phyloP scores from a whole-genome alignment of 2,329 filamentous ascomycete genomes.

The Sporothrix pseudoabietina region DNA sequence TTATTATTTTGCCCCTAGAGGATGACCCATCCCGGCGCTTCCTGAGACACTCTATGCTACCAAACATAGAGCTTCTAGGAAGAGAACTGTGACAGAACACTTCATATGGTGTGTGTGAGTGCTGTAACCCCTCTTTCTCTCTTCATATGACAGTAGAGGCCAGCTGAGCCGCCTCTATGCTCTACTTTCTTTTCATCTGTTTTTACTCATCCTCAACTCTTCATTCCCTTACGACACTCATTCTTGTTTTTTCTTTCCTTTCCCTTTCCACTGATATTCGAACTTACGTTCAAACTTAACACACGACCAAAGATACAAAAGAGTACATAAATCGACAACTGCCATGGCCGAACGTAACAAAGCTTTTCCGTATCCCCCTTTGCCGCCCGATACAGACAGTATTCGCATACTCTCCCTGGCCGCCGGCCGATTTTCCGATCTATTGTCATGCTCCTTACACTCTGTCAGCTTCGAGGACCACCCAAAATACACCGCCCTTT shows the following conservation, averaged over 20 bases:
- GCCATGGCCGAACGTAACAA: conserved; percentile 1
- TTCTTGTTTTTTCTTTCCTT: neutral
- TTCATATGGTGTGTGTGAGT: neutral
- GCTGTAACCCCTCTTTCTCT: neutral
- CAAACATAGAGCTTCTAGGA: neutral
- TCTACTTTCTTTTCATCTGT: neutral
- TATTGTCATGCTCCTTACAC: neutral
- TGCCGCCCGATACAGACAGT: neutral
- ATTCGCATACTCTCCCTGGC: neutral
- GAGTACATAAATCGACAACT: neutral
- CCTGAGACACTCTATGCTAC: neutral
- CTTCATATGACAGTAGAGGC: neutral
- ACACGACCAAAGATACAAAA: too few species aligned
- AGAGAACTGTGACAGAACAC: neutral
- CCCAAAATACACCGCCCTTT: neutral
- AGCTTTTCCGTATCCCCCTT: neutral
- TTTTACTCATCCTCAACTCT: neutral
- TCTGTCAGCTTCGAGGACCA: neutral
- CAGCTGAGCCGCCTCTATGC: neutral
- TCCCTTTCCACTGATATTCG: neutral
- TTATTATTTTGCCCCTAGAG: too few species aligned
- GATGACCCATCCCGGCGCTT: neutral
- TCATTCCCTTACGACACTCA: neutral
- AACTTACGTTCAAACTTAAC: too few species aligned
- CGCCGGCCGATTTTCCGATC: neutral